Conservation (phyloP, 495 filamentous ascomycete genomes). For the Penicillium dipodomyicola region DNA sequence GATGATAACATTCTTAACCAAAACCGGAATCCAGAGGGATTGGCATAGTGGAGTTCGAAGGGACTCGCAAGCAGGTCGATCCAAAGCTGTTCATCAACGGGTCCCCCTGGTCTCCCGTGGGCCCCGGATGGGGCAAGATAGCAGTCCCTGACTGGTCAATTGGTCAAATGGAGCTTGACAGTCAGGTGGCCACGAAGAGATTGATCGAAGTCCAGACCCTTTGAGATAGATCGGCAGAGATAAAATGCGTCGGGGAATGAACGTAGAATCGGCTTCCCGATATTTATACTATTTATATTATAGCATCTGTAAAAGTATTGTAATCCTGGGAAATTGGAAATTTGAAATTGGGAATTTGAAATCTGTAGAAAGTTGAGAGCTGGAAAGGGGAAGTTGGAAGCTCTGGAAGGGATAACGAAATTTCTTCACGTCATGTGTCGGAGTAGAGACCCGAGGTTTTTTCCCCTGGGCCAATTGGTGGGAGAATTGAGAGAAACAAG, state of each 20-base stretch:
- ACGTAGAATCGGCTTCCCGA: conserved; percentile 8
- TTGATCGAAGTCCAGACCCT: conserved; percentile 17
- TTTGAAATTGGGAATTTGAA: no score
- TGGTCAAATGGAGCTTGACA: conserved; percentile 3
- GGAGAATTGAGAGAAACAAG: conserved; percentile 18
- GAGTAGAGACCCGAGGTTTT: conserved; percentile 13
- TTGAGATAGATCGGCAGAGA: neutral
- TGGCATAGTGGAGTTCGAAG: neutral
- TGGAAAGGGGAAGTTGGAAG: no score
- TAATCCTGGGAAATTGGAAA: no score
- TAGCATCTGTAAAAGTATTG: neutral
- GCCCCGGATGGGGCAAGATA: neutral
- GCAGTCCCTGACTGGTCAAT: neutral
- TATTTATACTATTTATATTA: no score
- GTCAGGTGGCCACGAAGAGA: conserved; percentile 33
- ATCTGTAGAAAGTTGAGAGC: no score
- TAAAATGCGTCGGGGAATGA: neutral
- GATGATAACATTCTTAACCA: neutral
- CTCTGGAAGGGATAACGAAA: conserved; percentile 19
- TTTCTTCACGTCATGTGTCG: conserved; percentile 38
- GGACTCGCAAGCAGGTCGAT: neutral
- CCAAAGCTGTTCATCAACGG: conserved; percentile 6
- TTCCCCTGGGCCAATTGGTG: conserved; percentile 38
- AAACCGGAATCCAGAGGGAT: conserved; percentile 9
- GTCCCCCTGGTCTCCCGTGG: conserved; percentile 5